Evolutionary conservation across 257 asterid species (phyloP).

Genomic region (Solanum piurae): DNA sequence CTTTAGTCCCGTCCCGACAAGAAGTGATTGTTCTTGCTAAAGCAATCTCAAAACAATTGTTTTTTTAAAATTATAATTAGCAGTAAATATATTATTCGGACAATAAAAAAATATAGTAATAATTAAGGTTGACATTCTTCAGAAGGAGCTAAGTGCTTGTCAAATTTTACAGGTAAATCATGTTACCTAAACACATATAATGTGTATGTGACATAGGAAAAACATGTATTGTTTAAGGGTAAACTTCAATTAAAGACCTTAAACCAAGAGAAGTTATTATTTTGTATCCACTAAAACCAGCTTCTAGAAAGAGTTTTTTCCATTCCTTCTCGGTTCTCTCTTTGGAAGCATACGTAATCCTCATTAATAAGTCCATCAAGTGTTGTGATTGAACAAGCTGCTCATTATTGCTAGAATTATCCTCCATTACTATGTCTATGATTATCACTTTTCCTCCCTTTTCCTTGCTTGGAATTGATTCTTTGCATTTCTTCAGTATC

Average conservation of each 20-base stretch:
- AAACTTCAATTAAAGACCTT: neutral
- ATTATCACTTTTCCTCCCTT: neutral
- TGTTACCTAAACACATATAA: too few species aligned
- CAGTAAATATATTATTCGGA: too few species aligned
- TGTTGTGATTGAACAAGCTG: neutral
- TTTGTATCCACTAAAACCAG: neutral
- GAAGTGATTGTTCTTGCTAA: too few species aligned
- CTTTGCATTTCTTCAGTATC: neutral
- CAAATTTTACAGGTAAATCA: too few species aligned
- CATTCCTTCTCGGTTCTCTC: neutral
- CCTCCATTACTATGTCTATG: neutral
- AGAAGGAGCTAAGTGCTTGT: too few species aligned
- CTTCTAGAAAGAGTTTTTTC: neutral
- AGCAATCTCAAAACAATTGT: too few species aligned
- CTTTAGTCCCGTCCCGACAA: too few species aligned
- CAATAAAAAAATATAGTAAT: too few species aligned
- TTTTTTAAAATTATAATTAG: too few species aligned
- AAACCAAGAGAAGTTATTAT: neutral
- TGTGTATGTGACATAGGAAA: neutral
- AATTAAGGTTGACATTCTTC: too few species aligned
- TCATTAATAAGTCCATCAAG: neutral
- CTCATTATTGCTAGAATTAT: neutral
- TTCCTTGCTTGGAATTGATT: neutral
- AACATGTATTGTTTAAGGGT: neutral
- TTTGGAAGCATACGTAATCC: neutral